Base-by-base conservation (phyloP, 352 stramenopile genomes). In the Globisporangium perplexum region DNA sequence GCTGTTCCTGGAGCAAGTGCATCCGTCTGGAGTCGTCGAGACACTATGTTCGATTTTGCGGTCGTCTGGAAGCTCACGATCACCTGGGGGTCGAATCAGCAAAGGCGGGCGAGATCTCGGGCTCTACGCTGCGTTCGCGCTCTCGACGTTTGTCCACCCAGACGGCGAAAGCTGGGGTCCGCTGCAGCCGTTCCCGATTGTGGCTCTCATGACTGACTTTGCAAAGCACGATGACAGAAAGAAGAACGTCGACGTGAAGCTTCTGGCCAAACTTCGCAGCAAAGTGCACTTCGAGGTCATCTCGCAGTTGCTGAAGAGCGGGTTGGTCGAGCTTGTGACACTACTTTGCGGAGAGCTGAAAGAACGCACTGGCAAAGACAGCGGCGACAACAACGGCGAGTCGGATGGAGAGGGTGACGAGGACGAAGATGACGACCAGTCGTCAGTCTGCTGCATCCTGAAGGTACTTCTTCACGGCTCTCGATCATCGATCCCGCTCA, bases 281-380 rank as follows among this genome's bases (percentile, higher is more conserved):
- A 88, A 88, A 65, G 64, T 90, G 17, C 79, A 93, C 44, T 67
- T 71, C 2, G 74, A 90, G 66, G 76, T 90, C n/a, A 74, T 72
- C 0, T 62, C 62, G 3, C 74, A 86, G 35, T 63, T 90, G 22
- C 38, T 88, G 3, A 74, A 68, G 24, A 72, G 47, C 30, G 83
- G 77, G 0, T 49, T 89, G 3, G 42, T 58, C 15, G 71, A 83
- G 50, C 59, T 93, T 0, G 39, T 88, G 11, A 50, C 63, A 2
- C 57, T 89, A 6, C 62, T 93, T 0, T 62, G 62, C 14, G 65
- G 74, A 36, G 76, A 88, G 58, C 58, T 89, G 15, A 68, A 59
- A 20, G 63, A 71, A 3, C 65, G 69, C 23, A n/a, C 42, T 14
- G 35, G 17, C 24, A 50, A 43, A 54, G 50, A 48, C 14, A 31